A percentile compares a stretch with the other conserved stretches of the same genome.
Conservation (phyloP, 2,329 filamentous ascomycete species). For the Apiospora marii region DNA sequence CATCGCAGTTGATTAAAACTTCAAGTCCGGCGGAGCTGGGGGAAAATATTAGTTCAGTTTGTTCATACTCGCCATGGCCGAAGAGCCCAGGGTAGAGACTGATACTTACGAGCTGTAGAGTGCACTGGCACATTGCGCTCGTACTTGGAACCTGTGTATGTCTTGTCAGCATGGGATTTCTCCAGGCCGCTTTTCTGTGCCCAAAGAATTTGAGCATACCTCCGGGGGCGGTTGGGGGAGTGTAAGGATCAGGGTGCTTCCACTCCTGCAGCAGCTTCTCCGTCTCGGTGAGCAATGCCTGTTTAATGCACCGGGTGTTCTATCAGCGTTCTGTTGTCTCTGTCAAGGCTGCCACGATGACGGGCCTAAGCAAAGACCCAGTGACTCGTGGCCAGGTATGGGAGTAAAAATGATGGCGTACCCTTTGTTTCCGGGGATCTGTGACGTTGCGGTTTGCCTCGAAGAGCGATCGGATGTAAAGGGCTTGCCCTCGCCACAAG, state of each 20-base stretch:
- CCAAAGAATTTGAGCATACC: slow-evolving; percentile 60
- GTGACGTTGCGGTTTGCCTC: slow-evolving; percentile 88
- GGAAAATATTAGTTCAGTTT: slow-evolving; percentile 32
- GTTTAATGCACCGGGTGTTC: slow-evolving; percentile 13
- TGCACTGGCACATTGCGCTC: slow-evolving; percentile 89
- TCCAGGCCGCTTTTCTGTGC: background rate
- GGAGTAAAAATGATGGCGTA: slow-evolving; percentile 50
- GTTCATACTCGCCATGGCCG: background rate
- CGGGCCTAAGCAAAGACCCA: background rate
- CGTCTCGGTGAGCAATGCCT: slow-evolving; percentile 88
- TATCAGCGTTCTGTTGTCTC: slow-evolving; percentile 26
- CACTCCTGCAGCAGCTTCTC: slow-evolving; percentile 88
- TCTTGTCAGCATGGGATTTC: slow-evolving; percentile 18
- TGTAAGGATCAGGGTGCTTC: slow-evolving; percentile 97
- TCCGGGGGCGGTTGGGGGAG: slow-evolving; percentile 88
- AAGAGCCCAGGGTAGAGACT: background rate
- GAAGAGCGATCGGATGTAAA: slow-evolving; percentile 95
- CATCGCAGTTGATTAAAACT: slow-evolving; percentile 46
- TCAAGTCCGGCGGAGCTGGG: slow-evolving; percentile 59
- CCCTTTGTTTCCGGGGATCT: slow-evolving; percentile 86
- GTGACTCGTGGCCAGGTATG: background rate
- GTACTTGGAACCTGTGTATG: slow-evolving; percentile 82
- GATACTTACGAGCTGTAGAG: slow-evolving; percentile 78
- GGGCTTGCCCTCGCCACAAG: slow-evolving; percentile 92
- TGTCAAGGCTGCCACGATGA: background rate